Percentiles rank a stretch among this genome's conserved stretches.
These are phyloP conservation scores for Nemania diffusa DNA, from an alignment of 2,329 filamentous ascomycete genomes.

Conservation along the genomic window DNA sequence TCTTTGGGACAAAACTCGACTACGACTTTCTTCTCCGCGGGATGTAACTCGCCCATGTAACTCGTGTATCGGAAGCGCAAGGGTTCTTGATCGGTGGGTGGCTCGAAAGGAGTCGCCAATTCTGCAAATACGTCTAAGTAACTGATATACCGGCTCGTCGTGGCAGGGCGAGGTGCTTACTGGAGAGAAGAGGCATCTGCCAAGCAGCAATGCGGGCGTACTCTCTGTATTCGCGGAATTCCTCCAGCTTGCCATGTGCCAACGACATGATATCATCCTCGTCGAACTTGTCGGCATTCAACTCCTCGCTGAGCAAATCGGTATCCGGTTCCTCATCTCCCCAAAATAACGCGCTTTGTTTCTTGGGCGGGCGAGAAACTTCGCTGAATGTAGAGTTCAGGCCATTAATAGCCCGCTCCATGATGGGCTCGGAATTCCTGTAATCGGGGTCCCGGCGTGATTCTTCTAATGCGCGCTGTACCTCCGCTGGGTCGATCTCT, in stretches of 20 bases:
- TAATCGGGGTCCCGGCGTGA: slow-evolving; percentile 9
- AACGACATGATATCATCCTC: slow-evolving; percentile 86
- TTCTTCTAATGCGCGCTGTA: neutral
- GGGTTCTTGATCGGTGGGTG: slow-evolving; percentile 73
- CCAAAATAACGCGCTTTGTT: slow-evolving; percentile 41
- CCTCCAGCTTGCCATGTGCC: slow-evolving; percentile 87
- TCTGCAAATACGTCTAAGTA: slow-evolving; percentile 61
- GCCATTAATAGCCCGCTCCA: slow-evolving; percentile 31
- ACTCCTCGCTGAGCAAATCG: slow-evolving; percentile 44
- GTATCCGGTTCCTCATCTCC: slow-evolving; percentile 45
- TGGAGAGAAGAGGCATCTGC: slow-evolving; percentile 92
- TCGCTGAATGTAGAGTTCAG: slow-evolving; percentile 10
- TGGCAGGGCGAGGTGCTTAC: slow-evolving; percentile 65
- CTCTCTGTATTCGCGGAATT: slow-evolving; percentile 87
- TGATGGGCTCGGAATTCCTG: slow-evolving; percentile 20
- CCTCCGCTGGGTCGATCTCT: slow-evolving; percentile 21
- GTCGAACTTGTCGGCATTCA: slow-evolving; percentile 67
- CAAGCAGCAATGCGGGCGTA: slow-evolving; percentile 89
- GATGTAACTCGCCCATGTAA: slow-evolving; percentile 94
- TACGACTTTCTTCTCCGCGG: slow-evolving; percentile 92
- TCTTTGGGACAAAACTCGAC: slow-evolving; percentile 85
- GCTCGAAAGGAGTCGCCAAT: slow-evolving; percentile 81
- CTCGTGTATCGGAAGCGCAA: slow-evolving; percentile 96
- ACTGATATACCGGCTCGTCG: neutral
- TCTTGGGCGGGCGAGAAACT: slow-evolving; percentile 10